Evolutionary conservation across 352 stramenopile genomes (phyloP).

Genomic region (Pythium aristosporum): DNA sequence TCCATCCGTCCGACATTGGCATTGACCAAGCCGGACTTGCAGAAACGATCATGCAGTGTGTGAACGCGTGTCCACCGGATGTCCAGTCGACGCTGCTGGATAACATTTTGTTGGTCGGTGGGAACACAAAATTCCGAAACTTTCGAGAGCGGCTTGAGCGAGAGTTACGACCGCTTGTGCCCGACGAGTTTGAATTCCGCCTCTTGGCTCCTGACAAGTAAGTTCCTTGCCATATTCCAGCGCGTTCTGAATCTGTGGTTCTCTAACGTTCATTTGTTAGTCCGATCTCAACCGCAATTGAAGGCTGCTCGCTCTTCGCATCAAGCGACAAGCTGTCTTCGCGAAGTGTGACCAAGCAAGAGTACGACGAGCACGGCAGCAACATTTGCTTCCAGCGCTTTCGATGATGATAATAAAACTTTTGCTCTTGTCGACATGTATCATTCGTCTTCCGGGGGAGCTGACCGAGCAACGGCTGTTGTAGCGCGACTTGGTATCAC

Average conservation of each 20-base stretch:
- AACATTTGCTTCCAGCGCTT: conserved; percentile 55
- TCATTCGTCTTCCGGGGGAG: not conserved
- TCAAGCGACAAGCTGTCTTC: conserved; percentile 24
- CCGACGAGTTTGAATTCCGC: conserved; percentile 45
- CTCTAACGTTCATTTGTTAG: conserved; percentile 25
- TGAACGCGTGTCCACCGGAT: conserved; percentile 71
- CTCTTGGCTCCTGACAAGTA: conserved; percentile 52
- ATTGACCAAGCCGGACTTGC: conserved; percentile 85
- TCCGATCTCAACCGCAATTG: conserved; percentile 51
- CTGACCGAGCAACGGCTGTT: not conserved
- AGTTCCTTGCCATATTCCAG: conserved; percentile 18
- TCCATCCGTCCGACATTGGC: conserved; percentile 91
- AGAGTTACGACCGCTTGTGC: conserved; percentile 61
- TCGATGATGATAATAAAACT: conserved; percentile 7
- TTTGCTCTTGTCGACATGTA: not conserved
- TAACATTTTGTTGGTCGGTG: conserved; percentile 87
- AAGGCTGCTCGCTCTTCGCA: conserved; percentile 57
- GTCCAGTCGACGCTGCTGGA: conserved; percentile 76
- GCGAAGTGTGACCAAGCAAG: conserved; percentile 57
- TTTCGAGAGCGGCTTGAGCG: conserved; percentile 68
- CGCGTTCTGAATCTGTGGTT: not conserved
- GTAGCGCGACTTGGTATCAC: not conserved
- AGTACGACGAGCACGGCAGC: conserved; percentile 79
- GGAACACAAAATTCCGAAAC: conserved; percentile 86
- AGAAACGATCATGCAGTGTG: conserved; percentile 82